Evolutionary conservation across 345 rosid species (phyloP), one percentile per base, ranked within the genome.

Genomic region (Citrus mangshanensis): DNA sequence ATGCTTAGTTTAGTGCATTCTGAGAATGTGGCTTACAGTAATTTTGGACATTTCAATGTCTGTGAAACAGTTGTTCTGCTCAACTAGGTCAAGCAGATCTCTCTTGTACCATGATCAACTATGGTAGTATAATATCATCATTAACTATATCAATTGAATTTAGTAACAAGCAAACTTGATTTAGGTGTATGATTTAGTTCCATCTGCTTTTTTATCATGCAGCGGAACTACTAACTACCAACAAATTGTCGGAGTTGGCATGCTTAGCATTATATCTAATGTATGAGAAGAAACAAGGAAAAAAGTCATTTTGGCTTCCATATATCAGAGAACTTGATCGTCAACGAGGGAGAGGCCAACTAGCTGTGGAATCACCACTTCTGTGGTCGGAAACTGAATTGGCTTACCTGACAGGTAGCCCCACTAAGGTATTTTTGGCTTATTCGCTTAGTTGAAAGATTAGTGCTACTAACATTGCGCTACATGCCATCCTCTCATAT

Each of bases 271-370:
- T 95, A 87, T 92, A 95, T 83, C 85, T 95, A 76, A 95, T 95
- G 99, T 95, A 95, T 83, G 99, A 95, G 88, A 93, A 93, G 91
- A 93, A 95, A 83, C 97, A 95, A 88, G 99, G 98, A 49, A 91
- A 88, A 86, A 88, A 91, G 75, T 95, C 99, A 28, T 92, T 93
- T 18, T 95, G 99, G 99, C 88, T 92, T 82, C 99, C 99, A 0
- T 95, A 91, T 79, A 95, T 95, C 75, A 85, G 89, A 86, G 99
- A 95, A 87, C 99, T 95, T 76, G 99, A 95, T 89, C 99, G 97
- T 55, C 99, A 95, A 81, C 86, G 99, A 70, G 99, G 99, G 49
- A 84, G 99, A 79, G 97, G 98, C 24, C 99, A 93, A 82, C 78
- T 92, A 66, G 97, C 97, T 73, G 99, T 91, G 62, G 99, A 93